A percentile compares a stretch with the other conserved stretches of the same genome.
Evolutionary conservation across 345 rosid species (phyloP).

Genomic region (Camelina sativa): DNA sequence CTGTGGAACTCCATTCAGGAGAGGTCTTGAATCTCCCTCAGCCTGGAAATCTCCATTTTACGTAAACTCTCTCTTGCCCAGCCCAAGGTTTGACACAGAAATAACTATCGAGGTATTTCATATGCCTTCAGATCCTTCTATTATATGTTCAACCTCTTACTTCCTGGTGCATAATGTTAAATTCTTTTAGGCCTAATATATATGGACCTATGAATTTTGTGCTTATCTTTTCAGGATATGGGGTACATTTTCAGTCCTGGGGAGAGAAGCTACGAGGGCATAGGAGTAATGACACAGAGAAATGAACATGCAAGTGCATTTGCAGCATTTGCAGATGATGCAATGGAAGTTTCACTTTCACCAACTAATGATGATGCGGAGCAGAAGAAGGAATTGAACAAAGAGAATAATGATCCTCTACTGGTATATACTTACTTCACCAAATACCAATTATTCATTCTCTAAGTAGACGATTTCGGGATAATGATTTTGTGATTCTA

Average conservation of each 20-base stretch:
- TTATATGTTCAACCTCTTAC: not conserved
- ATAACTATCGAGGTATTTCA: conserved; percentile 81
- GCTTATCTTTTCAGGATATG: conserved; percentile 67
- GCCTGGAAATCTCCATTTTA: conserved; percentile 99
- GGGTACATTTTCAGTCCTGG: conserved; percentile 92
- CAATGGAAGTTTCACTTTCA: conserved; percentile 60
- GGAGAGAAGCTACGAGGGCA: conserved; percentile 82
- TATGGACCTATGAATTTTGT: not conserved
- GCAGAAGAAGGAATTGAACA: conserved; percentile 49
- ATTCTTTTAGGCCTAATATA: not conserved
- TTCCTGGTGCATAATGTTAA: conserved; percentile 1
- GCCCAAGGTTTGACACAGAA: conserved; percentile 83
- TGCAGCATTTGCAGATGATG: conserved; percentile 83
- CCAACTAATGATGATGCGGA: conserved; percentile 63
- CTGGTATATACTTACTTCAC: conserved; percentile 27
- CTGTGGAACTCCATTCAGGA: conserved; percentile 83
- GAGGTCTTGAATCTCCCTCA: conserved; percentile 92
- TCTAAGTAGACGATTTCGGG: not conserved
- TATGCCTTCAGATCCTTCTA: not conserved
- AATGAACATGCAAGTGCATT: conserved; percentile 66
- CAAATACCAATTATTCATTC: not conserved
- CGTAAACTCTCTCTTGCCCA: conserved; percentile 75
- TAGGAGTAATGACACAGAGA: conserved; percentile 78
- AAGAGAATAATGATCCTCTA: conserved; percentile 49
- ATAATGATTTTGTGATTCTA: not conserved